These are phyloP conservation scores for Alternaria panax DNA, from an alignment of 2,329 filamentous ascomycete genomes.

Conservation along the genomic window DNA sequence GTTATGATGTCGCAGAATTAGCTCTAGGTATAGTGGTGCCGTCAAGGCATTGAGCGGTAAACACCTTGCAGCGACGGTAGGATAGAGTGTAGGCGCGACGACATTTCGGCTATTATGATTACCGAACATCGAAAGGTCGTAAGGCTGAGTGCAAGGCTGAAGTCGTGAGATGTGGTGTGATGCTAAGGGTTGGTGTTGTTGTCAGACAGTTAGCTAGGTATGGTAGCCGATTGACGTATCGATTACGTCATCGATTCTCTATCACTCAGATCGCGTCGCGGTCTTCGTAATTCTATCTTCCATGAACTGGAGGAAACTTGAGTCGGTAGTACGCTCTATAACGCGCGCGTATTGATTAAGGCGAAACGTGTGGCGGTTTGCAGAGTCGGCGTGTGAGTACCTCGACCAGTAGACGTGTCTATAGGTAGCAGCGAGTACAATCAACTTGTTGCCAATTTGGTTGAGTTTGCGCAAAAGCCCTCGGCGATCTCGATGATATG, in stretches of 20 bases:
- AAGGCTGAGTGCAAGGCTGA: conserved; percentile 1
- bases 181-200: background rate
- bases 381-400: too few species aligned
- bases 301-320: too few species aligned
- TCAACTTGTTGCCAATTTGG: too few species aligned
- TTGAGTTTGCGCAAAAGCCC: too few species aligned
- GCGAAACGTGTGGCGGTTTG: too few species aligned
- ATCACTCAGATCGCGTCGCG: background rate
- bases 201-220: background rate
- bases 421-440: too few species aligned
- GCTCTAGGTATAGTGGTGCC: background rate
- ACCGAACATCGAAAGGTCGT: background rate
- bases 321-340: too few species aligned
- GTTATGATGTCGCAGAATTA: background rate
- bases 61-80: background rate
- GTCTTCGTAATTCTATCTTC: too few species aligned
- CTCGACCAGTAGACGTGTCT: too few species aligned
- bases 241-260: background rate
- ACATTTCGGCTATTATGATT: background rate
- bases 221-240: background rate
- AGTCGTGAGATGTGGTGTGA: background rate
- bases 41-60: conserved; percentile 9
- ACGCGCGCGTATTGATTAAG: too few species aligned
- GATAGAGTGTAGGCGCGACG: background rate
- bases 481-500: too few species aligned